Evolutionary conservation across 805 yeast species (phyloP), one percentile per base, ranked within the genome.

Genomic region (Ogataea methylovora): DNA sequence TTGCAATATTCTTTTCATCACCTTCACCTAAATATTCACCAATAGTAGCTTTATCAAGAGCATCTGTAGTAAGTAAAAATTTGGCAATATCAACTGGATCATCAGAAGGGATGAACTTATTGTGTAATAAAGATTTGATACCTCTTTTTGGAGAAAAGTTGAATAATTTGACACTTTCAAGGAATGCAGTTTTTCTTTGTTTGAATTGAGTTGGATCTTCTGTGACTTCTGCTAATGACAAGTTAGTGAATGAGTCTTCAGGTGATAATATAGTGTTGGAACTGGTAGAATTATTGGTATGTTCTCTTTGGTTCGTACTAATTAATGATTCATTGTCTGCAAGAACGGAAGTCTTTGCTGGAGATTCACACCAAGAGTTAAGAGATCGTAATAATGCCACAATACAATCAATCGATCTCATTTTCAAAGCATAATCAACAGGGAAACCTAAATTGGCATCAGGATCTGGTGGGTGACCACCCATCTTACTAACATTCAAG

Each of bases 21-120:
- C 90, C 94, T 48, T 84, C 96, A 35, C 98, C 98, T 39, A 92
- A 63, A 52, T 69, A 92, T 49, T 90, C 97, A 34, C 99, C 99
- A 37, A 94, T 69, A 6, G 74, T 74, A 0, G 88, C 70, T 52
- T 88, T 82, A 52, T 87, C 95, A 34, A 92, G 63, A 0, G 90
- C 84, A 4, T 81, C 80, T 1, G 75, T 71, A 16, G 60, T 62
- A 30, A 85, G 58, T 34, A 92, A 60, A 57, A 92, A 86, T 37
- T 60, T 53, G 0, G 97, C 97, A 43, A 92, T 75, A 8, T 75
- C 77, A 4, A 49, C 51, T 1, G 97, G 87, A 2, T 72, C 67
- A 27, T 73, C 70, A 17, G 75, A 65, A 9, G 58, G 49, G 29
- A 94, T 66, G 49, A 92, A 83, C 0, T 79, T 79, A 33, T 76